A percentile compares a stretch with the other conserved stretches of the same genome.
Evolutionary conservation across 2,329 filamentous ascomycete species (phyloP).

Genomic region (Parastagonospora nodorum): DNA sequence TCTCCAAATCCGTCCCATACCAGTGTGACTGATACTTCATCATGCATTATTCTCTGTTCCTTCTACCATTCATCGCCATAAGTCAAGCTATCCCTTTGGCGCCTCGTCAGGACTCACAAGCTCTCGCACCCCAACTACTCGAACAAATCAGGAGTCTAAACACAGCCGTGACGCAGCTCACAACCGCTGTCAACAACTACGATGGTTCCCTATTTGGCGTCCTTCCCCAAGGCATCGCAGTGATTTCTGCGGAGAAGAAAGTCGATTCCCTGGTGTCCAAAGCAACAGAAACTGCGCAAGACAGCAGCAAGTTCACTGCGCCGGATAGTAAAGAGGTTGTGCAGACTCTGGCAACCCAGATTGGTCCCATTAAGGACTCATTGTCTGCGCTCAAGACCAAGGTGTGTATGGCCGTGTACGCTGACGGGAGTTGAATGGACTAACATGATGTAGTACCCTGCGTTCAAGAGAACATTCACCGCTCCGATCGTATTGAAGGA

Average conservation of each 20-base stretch:
- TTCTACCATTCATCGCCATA: neutral
- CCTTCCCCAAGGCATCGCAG: slow-evolving; percentile 24
- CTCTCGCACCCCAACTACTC: slow-evolving; percentile 16
- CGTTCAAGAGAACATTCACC: slow-evolving; percentile 27
- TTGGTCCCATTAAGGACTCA: slow-evolving; percentile 19
- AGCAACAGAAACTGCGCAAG: slow-evolving; percentile 13
- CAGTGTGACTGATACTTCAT: neutral
- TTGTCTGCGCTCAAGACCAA: slow-evolving; percentile 19
- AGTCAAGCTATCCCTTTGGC: slow-evolving; percentile 1
- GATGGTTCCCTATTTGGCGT: slow-evolving; percentile 22
- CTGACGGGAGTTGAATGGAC: neutral
- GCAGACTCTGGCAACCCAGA: slow-evolving; percentile 11
- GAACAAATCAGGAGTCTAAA: slow-evolving; percentile 20
- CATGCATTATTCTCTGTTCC: neutral
- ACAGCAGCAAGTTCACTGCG: slow-evolving; percentile 19
- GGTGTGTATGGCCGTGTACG: slow-evolving; percentile 6
- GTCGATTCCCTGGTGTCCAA: slow-evolving; percentile 23
- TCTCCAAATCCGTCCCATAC: neutral
- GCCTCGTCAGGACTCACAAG: slow-evolving; percentile 6
- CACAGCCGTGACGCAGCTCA: slow-evolving; percentile 17
- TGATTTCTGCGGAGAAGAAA: slow-evolving; percentile 20
- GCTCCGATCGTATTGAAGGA: slow-evolving; percentile 25
- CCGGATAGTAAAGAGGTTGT: slow-evolving; percentile 23
- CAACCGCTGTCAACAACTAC: slow-evolving; percentile 25
- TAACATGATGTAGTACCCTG: slow-evolving; percentile 18